These are phyloP conservation scores for Amorphotheca resinae DNA, from an alignment of 495 filamentous ascomycete genomes.

Conservation along the genomic window DNA sequence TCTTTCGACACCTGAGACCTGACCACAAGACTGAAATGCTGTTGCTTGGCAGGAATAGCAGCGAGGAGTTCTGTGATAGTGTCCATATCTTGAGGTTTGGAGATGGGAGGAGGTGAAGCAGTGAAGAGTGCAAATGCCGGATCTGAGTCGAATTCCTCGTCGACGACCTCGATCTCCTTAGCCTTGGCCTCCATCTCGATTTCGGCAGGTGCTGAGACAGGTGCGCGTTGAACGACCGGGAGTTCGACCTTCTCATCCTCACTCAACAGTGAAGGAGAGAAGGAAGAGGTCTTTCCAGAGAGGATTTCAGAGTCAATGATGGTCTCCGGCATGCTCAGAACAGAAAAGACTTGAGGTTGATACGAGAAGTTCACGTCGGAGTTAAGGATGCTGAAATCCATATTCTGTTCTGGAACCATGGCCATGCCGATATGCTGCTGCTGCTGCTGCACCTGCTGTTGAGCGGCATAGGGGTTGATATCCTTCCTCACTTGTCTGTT, in stretches of 20 bases:
- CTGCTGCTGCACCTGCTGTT: slow-evolving; percentile 43
- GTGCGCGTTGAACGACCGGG: slow-evolving; percentile 21
- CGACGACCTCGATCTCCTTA: slow-evolving; percentile 23
- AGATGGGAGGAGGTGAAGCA: slow-evolving; percentile 24
- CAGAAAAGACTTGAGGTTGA: slow-evolving; percentile 66
- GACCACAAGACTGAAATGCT: slow-evolving; percentile 44
- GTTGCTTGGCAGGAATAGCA: slow-evolving; percentile 42
- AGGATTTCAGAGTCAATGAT: slow-evolving; percentile 48
- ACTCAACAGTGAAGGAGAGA: slow-evolving; percentile 26
- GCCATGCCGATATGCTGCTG: slow-evolving; percentile 56
- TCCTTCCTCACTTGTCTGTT: slow-evolving; percentile 49
- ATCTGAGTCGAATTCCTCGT: slow-evolving; percentile 48
- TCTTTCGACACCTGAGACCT: slow-evolving; percentile 34
- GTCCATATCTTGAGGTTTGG: slow-evolving; percentile 9
- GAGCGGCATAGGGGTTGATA: slow-evolving; percentile 43
- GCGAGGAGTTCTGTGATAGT: slow-evolving; percentile 35
- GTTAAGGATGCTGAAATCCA: slow-evolving; percentile 50
- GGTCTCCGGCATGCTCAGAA: slow-evolving; percentile 61
- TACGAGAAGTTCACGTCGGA: slow-evolving; percentile 44
- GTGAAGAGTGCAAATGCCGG: slow-evolving; percentile 45
- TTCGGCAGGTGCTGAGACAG: slow-evolving; percentile 9
- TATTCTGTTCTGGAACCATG: slow-evolving; percentile 60
- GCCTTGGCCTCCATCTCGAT: slow-evolving; percentile 15
- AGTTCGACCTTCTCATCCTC: slow-evolving; percentile 21
- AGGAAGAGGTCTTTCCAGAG: slow-evolving; percentile 50